Evolutionary conservation across 2,329 filamentous ascomycete genomes (phyloP).

Genomic region (Pseudocercospora macadamiae): DNA sequence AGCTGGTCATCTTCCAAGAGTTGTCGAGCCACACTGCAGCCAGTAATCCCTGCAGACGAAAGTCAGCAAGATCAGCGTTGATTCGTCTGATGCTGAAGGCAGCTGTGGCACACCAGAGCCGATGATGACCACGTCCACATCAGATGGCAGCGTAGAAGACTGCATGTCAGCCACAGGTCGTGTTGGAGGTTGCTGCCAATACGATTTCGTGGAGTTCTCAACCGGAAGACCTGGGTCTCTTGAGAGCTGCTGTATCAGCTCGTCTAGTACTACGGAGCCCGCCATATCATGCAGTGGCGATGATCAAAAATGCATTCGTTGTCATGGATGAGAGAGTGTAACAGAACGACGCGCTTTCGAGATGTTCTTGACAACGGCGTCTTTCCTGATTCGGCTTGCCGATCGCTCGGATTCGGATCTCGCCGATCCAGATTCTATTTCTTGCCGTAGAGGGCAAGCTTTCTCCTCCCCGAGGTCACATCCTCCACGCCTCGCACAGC

Average conservation of each 20-base stretch:
- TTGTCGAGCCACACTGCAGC: conserved; percentile 23
- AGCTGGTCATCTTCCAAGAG: conserved; percentile 15
- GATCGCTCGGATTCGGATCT: neutral
- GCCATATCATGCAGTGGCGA: too few species aligned
- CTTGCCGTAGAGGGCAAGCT: neutral
- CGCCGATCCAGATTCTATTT: too few species aligned
- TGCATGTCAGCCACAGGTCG: conserved; percentile 5
- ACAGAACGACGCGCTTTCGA: too few species aligned
- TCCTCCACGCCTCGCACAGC: neutral
- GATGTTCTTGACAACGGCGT: too few species aligned
- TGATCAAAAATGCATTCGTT: too few species aligned
- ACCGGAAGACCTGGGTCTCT: conserved; percentile 17
- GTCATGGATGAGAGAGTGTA: too few species aligned
- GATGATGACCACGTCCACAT: conserved; percentile 25
- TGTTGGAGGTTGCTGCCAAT: conserved; percentile 17
- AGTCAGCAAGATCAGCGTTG: neutral
- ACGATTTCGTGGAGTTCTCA: conserved; percentile 10
- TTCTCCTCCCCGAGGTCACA: neutral
- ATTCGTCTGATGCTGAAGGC: neutral
- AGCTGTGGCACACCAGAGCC: conserved; percentile 14
- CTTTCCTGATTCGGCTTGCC: neutral
- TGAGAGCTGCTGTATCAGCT: neutral
- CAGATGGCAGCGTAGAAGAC: conserved; percentile 5
- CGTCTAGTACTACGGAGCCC: neutral
- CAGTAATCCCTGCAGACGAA: conserved; percentile 20